phyloP scores from a whole-genome alignment of 352 stramenopile species.

The Phytophthora foliorum region DNA sequence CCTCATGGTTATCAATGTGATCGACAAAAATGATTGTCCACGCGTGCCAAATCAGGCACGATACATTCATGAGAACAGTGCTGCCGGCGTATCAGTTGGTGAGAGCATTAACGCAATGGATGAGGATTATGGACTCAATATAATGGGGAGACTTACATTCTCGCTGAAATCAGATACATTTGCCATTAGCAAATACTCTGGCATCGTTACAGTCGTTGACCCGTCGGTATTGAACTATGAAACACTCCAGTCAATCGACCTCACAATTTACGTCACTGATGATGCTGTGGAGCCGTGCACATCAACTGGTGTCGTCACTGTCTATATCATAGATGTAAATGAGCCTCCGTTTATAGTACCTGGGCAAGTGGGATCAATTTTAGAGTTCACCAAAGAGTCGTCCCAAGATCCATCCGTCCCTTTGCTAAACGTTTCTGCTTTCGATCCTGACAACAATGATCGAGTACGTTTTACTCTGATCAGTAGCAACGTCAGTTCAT shows the following conservation, averaged over 20 bases:
- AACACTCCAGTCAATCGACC: conserved; percentile 1
- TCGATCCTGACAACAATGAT: conserved; percentile 31
- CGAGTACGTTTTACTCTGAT: conserved; percentile 18
- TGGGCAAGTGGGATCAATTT: conserved; percentile 39
- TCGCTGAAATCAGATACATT: conserved; percentile 30
- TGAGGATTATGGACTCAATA: conserved; percentile 30
- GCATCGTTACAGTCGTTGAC: conserved; percentile 15
- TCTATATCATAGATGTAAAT: conserved; percentile 53
- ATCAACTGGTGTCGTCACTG: conserved; percentile 16
- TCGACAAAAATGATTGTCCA: conserved; percentile 67
- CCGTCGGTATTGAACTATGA: conserved; percentile 31
- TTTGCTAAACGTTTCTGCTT: conserved; percentile 33
- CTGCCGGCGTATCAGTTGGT: conserved; percentile 33
- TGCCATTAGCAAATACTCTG: conserved; percentile 22
- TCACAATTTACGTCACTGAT: conserved; percentile 33
- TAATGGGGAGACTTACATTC: conserved; percentile 21
- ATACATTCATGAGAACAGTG: conserved; percentile 56
- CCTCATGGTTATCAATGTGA: conserved; percentile 36
- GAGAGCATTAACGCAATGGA: conserved; percentile 25
- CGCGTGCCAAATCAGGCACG: conserved; percentile 36
- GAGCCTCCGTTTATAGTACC: conserved; percentile 46
- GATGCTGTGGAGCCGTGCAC: conserved; percentile 32
- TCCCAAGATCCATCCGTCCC: conserved; percentile 31
- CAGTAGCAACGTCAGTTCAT: conserved; percentile 27
- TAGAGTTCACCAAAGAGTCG: conserved; percentile 46